These are phyloP conservation scores for Phyllosticta paracitricarpa DNA, from an alignment of 2,329 filamentous ascomycete species.

Conservation along the genomic window DNA sequence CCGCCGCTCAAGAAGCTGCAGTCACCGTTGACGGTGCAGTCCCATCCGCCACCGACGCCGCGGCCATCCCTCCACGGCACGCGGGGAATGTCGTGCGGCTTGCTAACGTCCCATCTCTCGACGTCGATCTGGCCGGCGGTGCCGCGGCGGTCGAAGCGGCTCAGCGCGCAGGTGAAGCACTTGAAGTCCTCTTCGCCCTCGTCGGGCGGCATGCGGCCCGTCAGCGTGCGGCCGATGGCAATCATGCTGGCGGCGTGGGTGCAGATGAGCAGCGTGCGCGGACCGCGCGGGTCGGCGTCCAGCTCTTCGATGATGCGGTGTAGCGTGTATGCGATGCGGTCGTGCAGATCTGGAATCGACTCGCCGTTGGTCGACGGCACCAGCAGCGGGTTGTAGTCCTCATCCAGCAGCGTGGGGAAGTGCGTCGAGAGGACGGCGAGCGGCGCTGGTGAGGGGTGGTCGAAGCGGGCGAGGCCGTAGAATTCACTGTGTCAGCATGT, in stretches of 20 bases:
- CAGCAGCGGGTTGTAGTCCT: constrained; percentile 51
- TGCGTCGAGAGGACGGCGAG: constrained; percentile 51
- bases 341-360: constrained; percentile 67
- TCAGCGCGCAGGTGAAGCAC: constrained; percentile 75
- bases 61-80: constrained; percentile 47
- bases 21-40: constrained; percentile 70
- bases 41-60: constrained; percentile 69
- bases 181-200: constrained; percentile 68
- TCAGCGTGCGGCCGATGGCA: constrained; percentile 71
- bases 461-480: constrained; percentile 78
- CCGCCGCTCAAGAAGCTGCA: constrained; percentile 72
- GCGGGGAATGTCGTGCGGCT: constrained; percentile 29
- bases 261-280: constrained; percentile 65
- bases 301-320: constrained; percentile 60
- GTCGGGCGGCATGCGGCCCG: constrained; percentile 63
- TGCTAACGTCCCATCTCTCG: constrained; percentile 19
- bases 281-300: constrained; percentile 54
- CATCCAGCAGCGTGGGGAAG: constrained; percentile 54
- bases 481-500: constrained; percentile 57
- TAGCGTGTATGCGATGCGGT: constrained; percentile 63
- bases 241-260: constrained; percentile 88
- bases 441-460: constrained; percentile 69
- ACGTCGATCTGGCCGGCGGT: constrained; percentile 11
- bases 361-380: constrained; percentile 67
- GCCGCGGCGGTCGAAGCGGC: constrained; percentile 49